A percentile compares a stretch with the other conserved stretches of the same genome.
Conservation (phyloP, 768 basidiomycete species). For the Pholiota conissans region DNA sequence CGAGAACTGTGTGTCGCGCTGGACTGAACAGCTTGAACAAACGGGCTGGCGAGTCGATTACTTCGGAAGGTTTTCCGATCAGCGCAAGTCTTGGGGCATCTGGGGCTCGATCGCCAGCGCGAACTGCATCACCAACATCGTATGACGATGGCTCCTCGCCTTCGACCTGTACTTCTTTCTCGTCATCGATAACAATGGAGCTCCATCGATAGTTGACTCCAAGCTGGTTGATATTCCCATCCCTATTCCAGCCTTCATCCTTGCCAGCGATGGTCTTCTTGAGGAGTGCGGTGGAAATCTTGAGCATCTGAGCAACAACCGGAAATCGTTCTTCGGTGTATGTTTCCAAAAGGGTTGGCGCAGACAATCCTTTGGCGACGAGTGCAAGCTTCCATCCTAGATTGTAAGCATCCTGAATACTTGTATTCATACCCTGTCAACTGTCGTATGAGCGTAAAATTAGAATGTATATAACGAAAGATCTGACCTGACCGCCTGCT, state of each 20-base stretch:
- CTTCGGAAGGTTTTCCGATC: not conserved
- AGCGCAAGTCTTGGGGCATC: slow-evolving; percentile 18
- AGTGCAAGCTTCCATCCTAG: slow-evolving; percentile 38
- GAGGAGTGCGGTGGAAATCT: slow-evolving; percentile 25
- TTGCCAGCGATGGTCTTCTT: slow-evolving; percentile 9
- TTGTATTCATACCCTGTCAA: not conserved
- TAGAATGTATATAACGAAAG: not conserved
- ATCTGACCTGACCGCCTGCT: not conserved
- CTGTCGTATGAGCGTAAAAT: not conserved
- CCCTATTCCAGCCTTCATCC: slow-evolving; percentile 21
- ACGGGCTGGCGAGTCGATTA: not conserved
- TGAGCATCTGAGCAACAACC: slow-evolving; percentile 35
- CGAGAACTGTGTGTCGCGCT: slow-evolving; percentile 27
- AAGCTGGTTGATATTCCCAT: slow-evolving; percentile 36
- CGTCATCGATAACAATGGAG: slow-evolving; percentile 44
- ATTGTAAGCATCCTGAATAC: slow-evolving; percentile 34
- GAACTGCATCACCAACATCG: slow-evolving; percentile 14
- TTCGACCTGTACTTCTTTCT: slow-evolving; percentile 20
- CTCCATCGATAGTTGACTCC: slow-evolving; percentile 58
- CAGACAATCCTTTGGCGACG: slow-evolving; percentile 27
- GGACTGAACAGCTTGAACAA: not conserved
- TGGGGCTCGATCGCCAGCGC: slow-evolving; percentile 49
- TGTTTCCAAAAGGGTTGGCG: slow-evolving; percentile 26
- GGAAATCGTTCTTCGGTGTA: slow-evolving; percentile 36
- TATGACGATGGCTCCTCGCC: slow-evolving; percentile 12